These are phyloP conservation scores for Macroventuria anomochaeta DNA, from an alignment of 2,329 filamentous ascomycete genomes.

Conservation along the genomic window DNA sequence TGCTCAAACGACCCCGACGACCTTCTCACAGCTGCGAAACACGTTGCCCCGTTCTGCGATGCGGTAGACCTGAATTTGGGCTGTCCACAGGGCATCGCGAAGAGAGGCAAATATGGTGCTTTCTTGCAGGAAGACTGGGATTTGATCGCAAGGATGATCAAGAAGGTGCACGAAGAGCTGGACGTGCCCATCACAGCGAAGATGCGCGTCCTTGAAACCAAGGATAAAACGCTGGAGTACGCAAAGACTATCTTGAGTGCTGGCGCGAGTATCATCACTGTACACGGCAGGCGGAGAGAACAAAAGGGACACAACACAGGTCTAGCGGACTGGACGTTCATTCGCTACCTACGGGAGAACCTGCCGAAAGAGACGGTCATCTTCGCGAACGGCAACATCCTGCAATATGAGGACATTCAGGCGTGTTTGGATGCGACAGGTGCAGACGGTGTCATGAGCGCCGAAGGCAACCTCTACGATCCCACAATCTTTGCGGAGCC, in stretches of 20 bases:
- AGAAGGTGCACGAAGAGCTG: conserved; percentile 78
- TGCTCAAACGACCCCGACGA: conserved; percentile 88
- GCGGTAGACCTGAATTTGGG: conserved; percentile 95
- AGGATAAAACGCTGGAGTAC: conserved; percentile 85
- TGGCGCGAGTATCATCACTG: conserved; percentile 90
- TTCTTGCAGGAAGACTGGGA: conserved; percentile 94
- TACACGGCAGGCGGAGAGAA: conserved; percentile 86
- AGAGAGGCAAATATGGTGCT: conserved; percentile 87
- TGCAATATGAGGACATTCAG: conserved; percentile 79
- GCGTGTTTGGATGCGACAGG: conserved; percentile 82
- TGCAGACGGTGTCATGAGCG: conserved; percentile 92
- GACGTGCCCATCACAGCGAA: conserved; percentile 91
- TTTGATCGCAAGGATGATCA: conserved; percentile 81
- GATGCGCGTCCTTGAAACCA: conserved; percentile 86
- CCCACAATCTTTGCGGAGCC: conserved; percentile 80
- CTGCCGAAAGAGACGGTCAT: conserved; percentile 87
- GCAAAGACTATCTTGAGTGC: conserved; percentile 85
- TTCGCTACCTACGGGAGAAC: conserved; percentile 81
- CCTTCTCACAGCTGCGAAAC: conserved; percentile 77
- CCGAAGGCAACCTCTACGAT: conserved; percentile 92
- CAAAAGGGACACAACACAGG: conserved; percentile 97
- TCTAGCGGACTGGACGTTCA: conserved; percentile 86
- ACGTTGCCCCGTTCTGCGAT: conserved; percentile 87
- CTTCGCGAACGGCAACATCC: conserved; percentile 94
- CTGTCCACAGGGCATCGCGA: conserved; percentile 94